phyloP scores from a whole-genome alignment of 1,284 basidiomycete genomes.

The Lentinula novae-zelandiae region DNA sequence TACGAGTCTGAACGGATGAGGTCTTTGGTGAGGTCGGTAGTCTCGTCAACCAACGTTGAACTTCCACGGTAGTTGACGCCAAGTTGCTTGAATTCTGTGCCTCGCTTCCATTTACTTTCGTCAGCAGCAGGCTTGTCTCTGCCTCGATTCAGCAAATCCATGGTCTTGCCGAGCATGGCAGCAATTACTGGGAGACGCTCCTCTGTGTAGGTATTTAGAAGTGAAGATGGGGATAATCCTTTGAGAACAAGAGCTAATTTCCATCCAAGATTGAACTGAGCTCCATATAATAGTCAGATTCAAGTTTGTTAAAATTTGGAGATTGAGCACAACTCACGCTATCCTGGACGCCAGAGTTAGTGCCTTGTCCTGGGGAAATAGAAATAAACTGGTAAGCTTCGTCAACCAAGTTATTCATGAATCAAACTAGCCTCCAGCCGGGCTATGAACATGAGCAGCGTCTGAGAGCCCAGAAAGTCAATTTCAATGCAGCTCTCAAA shows the following conservation, averaged over 20 bases:
- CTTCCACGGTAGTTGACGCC: slow-evolving; percentile 32
- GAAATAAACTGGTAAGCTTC: not conserved
- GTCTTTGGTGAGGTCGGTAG: not conserved
- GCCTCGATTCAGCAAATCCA: slow-evolving; percentile 11
- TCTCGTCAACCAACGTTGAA: slow-evolving; percentile 6
- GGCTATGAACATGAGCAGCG: slow-evolving; percentile 23
- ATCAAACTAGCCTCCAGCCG: slow-evolving; percentile 22
- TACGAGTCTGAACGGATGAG: slow-evolving; percentile 11
- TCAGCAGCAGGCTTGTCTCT: not conserved
- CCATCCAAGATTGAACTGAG: slow-evolving; percentile 25
- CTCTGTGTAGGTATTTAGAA: slow-evolving; percentile 23
- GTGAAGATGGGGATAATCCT: slow-evolving; percentile 16
- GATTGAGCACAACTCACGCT: slow-evolving; percentile 15
- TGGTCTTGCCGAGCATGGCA: slow-evolving; percentile 23
- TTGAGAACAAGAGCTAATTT: slow-evolving; percentile 27
- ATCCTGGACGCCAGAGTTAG: slow-evolving; percentile 26
- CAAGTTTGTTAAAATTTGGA: not conserved
- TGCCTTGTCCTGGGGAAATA: slow-evolving; percentile 5
- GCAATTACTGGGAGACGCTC: slow-evolving; percentile 28
- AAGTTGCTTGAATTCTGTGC: slow-evolving; percentile 23
- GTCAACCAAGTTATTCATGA: not conserved
- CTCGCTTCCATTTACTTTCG: slow-evolving; percentile 12
- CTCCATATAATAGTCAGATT: too few species aligned
- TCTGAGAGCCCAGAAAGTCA: slow-evolving; percentile 12
- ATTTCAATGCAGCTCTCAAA: too few species aligned